These are phyloP conservation scores for Myxozyma melibiosi DNA, from an alignment of 805 yeast genomes.

Conservation along the genomic window DNA sequence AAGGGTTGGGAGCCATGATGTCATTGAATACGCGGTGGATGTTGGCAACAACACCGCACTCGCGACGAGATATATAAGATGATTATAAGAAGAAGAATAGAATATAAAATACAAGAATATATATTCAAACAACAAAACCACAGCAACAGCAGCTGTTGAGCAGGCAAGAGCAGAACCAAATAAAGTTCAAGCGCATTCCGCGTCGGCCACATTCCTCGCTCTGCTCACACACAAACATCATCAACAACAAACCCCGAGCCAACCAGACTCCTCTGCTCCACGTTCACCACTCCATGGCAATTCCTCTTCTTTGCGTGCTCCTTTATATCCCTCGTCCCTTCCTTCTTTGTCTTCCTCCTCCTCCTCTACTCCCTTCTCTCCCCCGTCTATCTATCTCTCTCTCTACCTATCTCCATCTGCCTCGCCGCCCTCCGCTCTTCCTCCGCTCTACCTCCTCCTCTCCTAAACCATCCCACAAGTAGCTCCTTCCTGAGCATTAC, in stretches of 20 bases:
- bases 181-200: constrained; percentile 7
- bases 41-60: no score
- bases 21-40: no score
- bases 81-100: no score
- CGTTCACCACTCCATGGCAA: background rate
- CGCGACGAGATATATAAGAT: no score
- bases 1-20: no score
- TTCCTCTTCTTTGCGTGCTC: background rate
- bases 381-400: background rate
- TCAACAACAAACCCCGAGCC: background rate
- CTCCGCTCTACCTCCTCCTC: background rate
- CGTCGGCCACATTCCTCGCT: constrained; percentile 15
- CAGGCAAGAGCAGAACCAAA: no score
- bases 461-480: constrained; percentile 20
- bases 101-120: no score
- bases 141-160: no score
- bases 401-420: background rate
- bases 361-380: background rate
- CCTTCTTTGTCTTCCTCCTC: background rate
- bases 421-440: background rate
- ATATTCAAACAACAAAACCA: no score
- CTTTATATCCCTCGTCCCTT: background rate
- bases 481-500: constrained; percentile 34
- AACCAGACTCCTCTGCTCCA: background rate
- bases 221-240: constrained; percentile 4